Base-by-base conservation (phyloP, 768 basidiomycete species). In the Lactarius pseudohatsudake region DNA sequence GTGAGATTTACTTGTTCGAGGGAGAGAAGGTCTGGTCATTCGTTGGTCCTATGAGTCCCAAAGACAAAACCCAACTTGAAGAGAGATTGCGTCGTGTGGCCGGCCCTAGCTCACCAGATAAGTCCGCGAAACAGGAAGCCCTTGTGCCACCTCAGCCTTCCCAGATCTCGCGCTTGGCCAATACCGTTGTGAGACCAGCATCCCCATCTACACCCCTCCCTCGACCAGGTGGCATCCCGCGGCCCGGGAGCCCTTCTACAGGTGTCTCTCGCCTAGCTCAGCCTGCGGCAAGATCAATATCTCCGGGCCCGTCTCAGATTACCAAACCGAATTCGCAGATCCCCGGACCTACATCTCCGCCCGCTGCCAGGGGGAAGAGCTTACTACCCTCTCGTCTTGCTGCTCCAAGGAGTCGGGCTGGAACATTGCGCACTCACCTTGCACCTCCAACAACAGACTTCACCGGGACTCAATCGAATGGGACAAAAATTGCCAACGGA, bases 51-150 rank as follows among this genome's bases (percentile, higher is more conserved):
- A 79, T 97, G 34, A 84, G 89, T 55, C 80, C 90, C 5, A 96
- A 96, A 75, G 94, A 96, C 73, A 94, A 91, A 73, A 94, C 93
- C 10, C 92, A 95, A 72, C 83, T 97, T 36, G 94, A 96, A 76
- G 95, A 96, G 73, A 85, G 93, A 9, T 78, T 97, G 34, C 88
- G 91, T 56, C 89, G 92, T 40, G 85, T 93, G n/a, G 80, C 87
- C 36, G 89, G 88, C 7, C 85, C 89, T 38, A 85, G 84, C 70
- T 79, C 78, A 34, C 82, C 81, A 32, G 75, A 74, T 50, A 79
- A 75, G 22, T 56, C 57, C 36, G 77, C 78, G 69, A 80, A 81
- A 18, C 82, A 81, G 69, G 73, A 75, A 26, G 78, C 80, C 26
- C 73, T 79, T 15, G 73, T 78, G 13, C 77, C 81, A 16, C 80